These are phyloP conservation scores for Dryas integrifolia DNA, from an alignment of 331 rosid species.

Conservation along the genomic window DNA sequence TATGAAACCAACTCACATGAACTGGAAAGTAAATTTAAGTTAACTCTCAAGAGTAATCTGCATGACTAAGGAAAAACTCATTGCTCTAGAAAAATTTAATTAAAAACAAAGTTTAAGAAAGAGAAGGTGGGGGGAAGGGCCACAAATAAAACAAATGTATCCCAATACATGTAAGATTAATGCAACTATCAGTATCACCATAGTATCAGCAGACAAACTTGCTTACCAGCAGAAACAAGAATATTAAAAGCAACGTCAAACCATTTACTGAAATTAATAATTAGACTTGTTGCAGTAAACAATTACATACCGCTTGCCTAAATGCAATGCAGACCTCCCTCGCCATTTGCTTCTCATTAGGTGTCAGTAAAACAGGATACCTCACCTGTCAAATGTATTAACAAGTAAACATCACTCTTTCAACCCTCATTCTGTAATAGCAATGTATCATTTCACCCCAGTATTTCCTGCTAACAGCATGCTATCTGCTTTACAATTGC, in stretches of 20 bases:
- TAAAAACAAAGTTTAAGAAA: too few species aligned
- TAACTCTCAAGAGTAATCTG: not conserved
- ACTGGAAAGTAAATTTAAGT: not conserved
- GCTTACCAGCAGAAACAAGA: not conserved
- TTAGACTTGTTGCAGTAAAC: not conserved
- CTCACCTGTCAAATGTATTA: constrained; percentile 71
- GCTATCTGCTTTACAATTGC: not conserved
- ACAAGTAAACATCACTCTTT: constrained; percentile 27
- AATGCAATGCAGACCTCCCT: constrained; percentile 93
- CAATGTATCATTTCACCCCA: constrained; percentile 14
- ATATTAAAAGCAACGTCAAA: not conserved
- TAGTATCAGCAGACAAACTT: constrained; percentile 11
- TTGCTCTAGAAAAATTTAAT: not conserved
- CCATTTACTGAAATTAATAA: not conserved
- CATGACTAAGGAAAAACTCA: not conserved
- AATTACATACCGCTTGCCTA: constrained; percentile 82
- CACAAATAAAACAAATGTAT: not conserved
- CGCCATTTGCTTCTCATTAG: constrained; percentile 94
- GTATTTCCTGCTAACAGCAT: constrained; percentile 10
- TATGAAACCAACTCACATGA: not conserved
- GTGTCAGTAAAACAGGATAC: constrained; percentile 92
- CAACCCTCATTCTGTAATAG: constrained; percentile 12
- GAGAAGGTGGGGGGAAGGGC: not conserved
- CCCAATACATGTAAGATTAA: not conserved
- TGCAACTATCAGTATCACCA: constrained; percentile 1